These are phyloP conservation scores for Penicillium brevicompactum DNA, from an alignment of 2,329 filamentous ascomycete genomes.

Conservation along the genomic window DNA sequence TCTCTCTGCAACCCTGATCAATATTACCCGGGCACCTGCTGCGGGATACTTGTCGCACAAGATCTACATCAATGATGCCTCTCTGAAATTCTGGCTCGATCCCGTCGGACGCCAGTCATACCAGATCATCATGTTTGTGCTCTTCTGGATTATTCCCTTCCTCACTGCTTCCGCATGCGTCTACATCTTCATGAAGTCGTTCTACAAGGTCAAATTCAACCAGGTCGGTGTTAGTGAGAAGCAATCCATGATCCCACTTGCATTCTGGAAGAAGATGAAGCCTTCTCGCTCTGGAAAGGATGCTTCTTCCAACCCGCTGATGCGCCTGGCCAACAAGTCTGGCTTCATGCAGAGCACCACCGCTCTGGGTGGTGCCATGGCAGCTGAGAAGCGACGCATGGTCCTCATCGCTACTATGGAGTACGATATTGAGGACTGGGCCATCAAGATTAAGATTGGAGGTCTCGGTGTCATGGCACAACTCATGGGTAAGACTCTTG, in stretches of 20 bases:
- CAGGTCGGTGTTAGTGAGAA: constrained; percentile 58
- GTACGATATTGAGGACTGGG: constrained; percentile 72
- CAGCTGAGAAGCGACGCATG: constrained; percentile 46
- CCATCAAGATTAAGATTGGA: constrained; percentile 71
- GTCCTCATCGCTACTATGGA: constrained; percentile 72
- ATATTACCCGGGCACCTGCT: constrained; percentile 59
- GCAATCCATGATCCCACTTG: constrained; percentile 41
- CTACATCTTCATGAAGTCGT: constrained; percentile 61
- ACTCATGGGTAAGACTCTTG: constrained; percentile 67
- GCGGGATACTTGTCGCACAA: constrained; percentile 58
- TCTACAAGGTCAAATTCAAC: constrained; percentile 67
- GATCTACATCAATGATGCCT: constrained; percentile 59
- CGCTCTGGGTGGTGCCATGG: constrained; percentile 30
- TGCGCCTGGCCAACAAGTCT: constrained; percentile 38
- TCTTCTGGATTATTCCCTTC: constrained; percentile 59
- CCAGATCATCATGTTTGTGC: constrained; percentile 57
- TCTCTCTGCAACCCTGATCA: constrained; percentile 58
- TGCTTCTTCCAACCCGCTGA: constrained; percentile 35
- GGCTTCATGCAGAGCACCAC: constrained; percentile 41
- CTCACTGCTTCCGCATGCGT: constrained; percentile 53
- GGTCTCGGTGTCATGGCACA: constrained; percentile 72
- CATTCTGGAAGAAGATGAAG: constrained; percentile 41
- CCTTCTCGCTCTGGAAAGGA: constrained; percentile 25
- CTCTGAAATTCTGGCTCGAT: constrained; percentile 52
- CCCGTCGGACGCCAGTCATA: constrained; percentile 55